Evolutionary conservation across 2,329 filamentous ascomycete genomes (phyloP), one percentile per base, ranked within the genome.

Genomic region (Arthrobotrys entomopaga): DNA sequence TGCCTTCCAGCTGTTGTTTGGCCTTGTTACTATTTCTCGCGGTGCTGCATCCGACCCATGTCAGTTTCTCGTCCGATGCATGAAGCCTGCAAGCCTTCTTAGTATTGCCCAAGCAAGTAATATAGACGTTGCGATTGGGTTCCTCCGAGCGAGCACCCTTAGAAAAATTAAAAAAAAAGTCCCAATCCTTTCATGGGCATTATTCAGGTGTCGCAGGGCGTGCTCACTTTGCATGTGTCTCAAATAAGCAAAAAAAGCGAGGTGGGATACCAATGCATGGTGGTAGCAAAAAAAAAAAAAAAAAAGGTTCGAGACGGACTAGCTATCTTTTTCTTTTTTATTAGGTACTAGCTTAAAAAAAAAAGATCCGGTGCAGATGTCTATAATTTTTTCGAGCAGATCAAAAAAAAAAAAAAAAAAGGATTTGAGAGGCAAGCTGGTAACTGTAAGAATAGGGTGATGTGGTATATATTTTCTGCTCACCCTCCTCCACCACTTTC

Each of bases 391-490:
- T 19, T 15, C 1, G 10, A 46, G 42, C 16, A 50, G 40, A 57
- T n/a, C n/a, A n/a, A n/a, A 34, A 48, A 10, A 58, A 50, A 7
- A 48, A 34, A 29, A 40, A 57, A 65, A 65, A 65, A 49, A 26
- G 22, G 7, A 50, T 24, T 52, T 56, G 29, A 34, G 29, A 34
- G 29, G 29, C 29, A 10, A 34, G 54, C 8, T 60, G 48, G 42
- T 46, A n/a, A 46, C n/a, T n/a, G n/a, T n/a, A n/a, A n/a, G n/a
- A 26, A 61, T 16, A 50, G 58, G 49, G 52, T 42, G 46, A 54
- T 53, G 24, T 49, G 48, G 61, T 73, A 73, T 73, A 73, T 73
- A 73, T 73, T 73, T 72, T 56, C 59, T 50, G 57, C 69, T 66
- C 54, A 52, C 56, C 69, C 69, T 66, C 69, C 69, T 57, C 24